Evolutionary conservation across 768 basidiomycete genomes (phyloP).

Genomic region (Chalciporus piperatus): DNA sequence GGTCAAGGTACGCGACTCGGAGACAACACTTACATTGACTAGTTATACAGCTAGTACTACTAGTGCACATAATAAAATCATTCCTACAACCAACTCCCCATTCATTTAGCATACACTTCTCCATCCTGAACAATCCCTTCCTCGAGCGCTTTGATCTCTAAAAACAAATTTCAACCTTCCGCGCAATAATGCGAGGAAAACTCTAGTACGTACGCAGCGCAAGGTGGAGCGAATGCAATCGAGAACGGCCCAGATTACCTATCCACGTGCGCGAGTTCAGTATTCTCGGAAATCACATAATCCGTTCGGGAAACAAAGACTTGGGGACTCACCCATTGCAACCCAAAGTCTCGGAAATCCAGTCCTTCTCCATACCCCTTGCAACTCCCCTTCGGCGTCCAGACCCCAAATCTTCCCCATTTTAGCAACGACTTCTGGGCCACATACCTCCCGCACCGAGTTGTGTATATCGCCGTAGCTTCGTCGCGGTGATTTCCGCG

Average conservation of each 20-base stretch:
- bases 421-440: conserved; percentile 41
- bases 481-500: background rate
- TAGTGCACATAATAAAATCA: background rate
- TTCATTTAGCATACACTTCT: conserved; percentile 8
- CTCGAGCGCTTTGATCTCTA: conserved; percentile 33
- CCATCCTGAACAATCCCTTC: conserved; percentile 19
- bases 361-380: conserved; percentile 36
- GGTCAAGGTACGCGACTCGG: no score
- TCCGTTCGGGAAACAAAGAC: background rate
- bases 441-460: conserved; percentile 43
- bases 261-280: background rate
- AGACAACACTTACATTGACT: no score
- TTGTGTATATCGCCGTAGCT: conserved; percentile 47
- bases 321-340: conserved; percentile 18
- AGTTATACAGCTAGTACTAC: no score
- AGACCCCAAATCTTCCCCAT: conserved; percentile 63
- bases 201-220: conserved; percentile 24
- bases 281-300: background rate
- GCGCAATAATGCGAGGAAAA: background rate
- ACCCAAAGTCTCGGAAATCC: conserved; percentile 37
- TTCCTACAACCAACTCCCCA: background rate
- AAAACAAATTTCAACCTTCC: conserved; percentile 1
- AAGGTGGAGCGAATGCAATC: conserved; percentile 29
- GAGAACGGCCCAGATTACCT: conserved; percentile 23
- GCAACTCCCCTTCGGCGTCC: conserved; percentile 60